phyloP scores from a whole-genome alignment of 148 eudicot genomes.

The Heliamphora exappendiculata region DNA sequence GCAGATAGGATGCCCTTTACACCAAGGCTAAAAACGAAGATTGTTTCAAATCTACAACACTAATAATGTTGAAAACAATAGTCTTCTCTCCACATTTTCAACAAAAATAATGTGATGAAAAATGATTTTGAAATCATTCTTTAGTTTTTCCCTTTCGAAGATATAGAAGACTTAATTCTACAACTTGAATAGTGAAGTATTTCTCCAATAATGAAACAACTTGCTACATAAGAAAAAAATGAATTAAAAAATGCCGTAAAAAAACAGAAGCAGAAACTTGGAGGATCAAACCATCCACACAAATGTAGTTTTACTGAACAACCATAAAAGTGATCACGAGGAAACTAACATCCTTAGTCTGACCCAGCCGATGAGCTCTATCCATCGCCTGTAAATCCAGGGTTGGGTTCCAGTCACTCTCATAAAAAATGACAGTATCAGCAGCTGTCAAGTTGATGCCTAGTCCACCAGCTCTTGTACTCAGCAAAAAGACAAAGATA shows the following conservation, averaged over 20 bases:
- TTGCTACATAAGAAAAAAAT: neutral
- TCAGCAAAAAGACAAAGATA: constrained; percentile 91
- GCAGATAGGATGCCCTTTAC: neutral
- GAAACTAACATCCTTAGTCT: constrained; percentile 88
- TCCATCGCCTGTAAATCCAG: constrained; percentile 99
- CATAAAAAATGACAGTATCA: constrained; percentile 95
- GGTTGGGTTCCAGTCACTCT: constrained; percentile 99
- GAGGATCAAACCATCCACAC: neutral
- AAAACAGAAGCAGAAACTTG: neutral
- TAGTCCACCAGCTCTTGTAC: constrained; percentile 97
- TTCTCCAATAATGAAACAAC: neutral
- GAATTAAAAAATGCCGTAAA: neutral
- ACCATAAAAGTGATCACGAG: constrained; percentile 1
- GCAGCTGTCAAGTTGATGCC: constrained; percentile 98
- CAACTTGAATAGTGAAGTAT: neutral
- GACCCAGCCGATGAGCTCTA: constrained; percentile 98
- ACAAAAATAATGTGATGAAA: neutral
- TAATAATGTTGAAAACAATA: neutral
- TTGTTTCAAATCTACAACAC: neutral
- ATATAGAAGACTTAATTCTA: neutral
- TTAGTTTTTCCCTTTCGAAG: neutral
- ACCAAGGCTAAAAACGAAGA: neutral
- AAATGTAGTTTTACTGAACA: neutral
- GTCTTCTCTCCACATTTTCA: neutral
- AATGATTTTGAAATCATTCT: neutral